Percentiles rank a stretch among this genome's conserved stretches.
These are phyloP conservation scores for Exserohilum rostratum DNA, from an alignment of 2,329 filamentous ascomycete genomes.

Conservation along the genomic window DNA sequence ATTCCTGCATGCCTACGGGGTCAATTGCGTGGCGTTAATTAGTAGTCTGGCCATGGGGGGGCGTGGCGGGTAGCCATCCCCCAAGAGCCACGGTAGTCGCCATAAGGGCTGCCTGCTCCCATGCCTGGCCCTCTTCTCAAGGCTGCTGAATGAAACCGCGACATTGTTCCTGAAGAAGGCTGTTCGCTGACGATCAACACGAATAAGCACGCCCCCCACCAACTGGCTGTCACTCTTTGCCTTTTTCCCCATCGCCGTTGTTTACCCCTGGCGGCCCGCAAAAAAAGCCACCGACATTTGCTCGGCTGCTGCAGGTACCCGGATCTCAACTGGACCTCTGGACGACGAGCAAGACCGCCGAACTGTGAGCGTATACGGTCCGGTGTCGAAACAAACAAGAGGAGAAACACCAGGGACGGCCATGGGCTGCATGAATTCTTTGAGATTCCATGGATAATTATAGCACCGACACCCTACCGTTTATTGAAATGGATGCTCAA, in stretches of 20 bases:
- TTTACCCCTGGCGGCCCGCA: conserved; percentile 11
- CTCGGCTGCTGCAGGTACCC: conserved; percentile 25
- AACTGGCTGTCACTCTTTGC: conserved; percentile 34
- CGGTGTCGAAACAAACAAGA: too few relatives aligned
- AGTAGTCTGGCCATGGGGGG: conserved; percentile 27
- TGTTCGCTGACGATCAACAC: conserved; percentile 33
- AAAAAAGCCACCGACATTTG: conserved; percentile 18
- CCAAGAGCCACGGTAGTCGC: conserved; percentile 30
- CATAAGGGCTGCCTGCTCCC: conserved; percentile 38
- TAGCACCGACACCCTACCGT: conserved; percentile 10
- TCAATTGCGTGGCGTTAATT: conserved; percentile 35
- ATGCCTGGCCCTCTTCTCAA: conserved; percentile 22
- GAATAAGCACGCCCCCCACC: conserved; percentile 17
- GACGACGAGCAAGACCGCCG: conserved; percentile 3
- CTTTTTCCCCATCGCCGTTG: conserved; percentile 13
- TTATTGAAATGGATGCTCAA: conserved; percentile 24
- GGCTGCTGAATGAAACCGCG: conserved; percentile 20
- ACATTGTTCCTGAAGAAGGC: conserved; percentile 17
- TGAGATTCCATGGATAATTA: conserved; percentile 24
- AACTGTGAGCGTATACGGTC: neutral
- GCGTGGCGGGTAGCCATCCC: conserved; percentile 36
- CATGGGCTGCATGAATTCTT: conserved; percentile 28
- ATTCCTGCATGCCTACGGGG: conserved; percentile 22
- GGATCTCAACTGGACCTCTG: neutral
- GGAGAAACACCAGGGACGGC: conserved; percentile 11